Base-by-base conservation (phyloP, 1,284 basidiomycete genomes). In the Ustilago shanxiensis region DNA sequence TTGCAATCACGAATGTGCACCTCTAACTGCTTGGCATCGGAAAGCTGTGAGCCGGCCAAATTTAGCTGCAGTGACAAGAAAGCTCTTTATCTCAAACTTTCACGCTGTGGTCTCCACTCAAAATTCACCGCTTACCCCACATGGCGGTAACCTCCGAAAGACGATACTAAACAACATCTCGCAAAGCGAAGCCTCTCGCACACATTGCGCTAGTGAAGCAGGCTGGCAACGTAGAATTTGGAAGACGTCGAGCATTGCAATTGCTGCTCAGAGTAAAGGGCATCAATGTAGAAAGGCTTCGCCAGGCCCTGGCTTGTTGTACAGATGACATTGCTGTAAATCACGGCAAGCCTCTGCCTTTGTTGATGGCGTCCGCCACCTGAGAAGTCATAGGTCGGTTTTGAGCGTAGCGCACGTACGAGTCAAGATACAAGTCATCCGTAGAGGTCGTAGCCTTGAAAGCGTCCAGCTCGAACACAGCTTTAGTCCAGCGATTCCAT, bases 391-490 rank as follows among this genome's bases (percentile, higher is more conserved):
- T 77, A 9, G 80, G 80, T 3, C 80, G 24, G 57, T 82, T 82
- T 63, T 82, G 79, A 6, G 79, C 77, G 37, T 80, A 82, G 2
- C 80, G 39, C 31, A 75, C 72, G 33, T 93, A 93, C 69, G 91
- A 91, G 75, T 93, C 92, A 10, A 93, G 77, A 79, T 93, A 94
- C 49, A 93, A 86, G 29, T 91, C 86, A 28, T 92, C 90, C 0
- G 90, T 90, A 81, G 91, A 92, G 79, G 91, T 91, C 0, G 93
- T 93, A 13, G 87, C 86, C 80, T 89, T 90, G 87, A 93, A 91
- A 3, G 89, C 88, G 0, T 91, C 91, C 77, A 93, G 89, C 1
- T 85, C 86, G 50, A 92, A 88, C 22, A 93, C 81, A 20, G 90
- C 87, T 3, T 88, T 79, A 26, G 90, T 67, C 89, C 91, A 93